Evolutionary conservation across 2,329 filamentous ascomycete species (phyloP), one percentile per base, ranked within the genome.

Genomic region (Pezicula rhizophila): DNA sequence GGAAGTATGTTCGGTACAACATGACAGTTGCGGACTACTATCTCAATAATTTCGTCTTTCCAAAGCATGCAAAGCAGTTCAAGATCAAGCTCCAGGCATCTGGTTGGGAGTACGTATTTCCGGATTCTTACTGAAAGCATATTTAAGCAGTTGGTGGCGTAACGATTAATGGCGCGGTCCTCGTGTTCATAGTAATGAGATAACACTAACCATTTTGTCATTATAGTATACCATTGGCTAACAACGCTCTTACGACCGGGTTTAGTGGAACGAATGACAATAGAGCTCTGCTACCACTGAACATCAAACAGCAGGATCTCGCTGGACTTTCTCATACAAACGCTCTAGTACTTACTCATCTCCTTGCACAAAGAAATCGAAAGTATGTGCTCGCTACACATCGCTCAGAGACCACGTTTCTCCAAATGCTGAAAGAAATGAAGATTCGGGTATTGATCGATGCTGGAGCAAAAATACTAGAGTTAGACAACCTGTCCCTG

Each of bases 261-360:
- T 89, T 90, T 60, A 85, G 80, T 7, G 85, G 85, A 0, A 89
- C 85, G 0, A 88, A 86, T 40, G 85, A 89, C 58, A 80, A 77
- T 17, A 70, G 75, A 34, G 67, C 65, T 0, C 69, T 85, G 31
- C 64, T 88, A 0, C 85, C 85, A 0, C 61, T 80, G n/a, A 80
- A 72, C 0, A 79, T 88, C 17, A 62, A 68, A 17, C 83, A 88
- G 45, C 64, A 77, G 0, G 82, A 89, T 50, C 69, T 89, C 0
- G 65, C 70, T 0, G 63, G 68, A 0, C 69, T 86, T 0, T 57
- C 65, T 0, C 78, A 84, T 42, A 86, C 82, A 0, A 86, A 82
- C 49, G 82, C 82, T 0, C 74, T 82, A 41, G 83, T 87, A 0
- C 62, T 86, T 0, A 74, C 69, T 0, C 82, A 82, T 50, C 64